Percentiles rank a stretch among this genome's conserved stretches.
Evolutionary conservation across 2,329 filamentous ascomycete genomes (phyloP).

Genomic region (Calonectria henricotiae): DNA sequence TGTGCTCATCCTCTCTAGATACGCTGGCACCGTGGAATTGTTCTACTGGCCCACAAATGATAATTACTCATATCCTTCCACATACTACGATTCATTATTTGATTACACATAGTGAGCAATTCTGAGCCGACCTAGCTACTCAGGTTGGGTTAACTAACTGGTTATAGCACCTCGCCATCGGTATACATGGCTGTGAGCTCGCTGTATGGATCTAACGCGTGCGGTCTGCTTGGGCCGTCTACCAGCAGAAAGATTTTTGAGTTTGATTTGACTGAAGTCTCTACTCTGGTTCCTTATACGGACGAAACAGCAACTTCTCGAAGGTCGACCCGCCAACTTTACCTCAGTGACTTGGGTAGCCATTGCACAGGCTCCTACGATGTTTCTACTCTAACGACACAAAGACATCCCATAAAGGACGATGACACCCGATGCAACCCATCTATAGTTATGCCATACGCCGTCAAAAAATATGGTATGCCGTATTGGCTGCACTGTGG

Average conservation of each 20-base stretch:
- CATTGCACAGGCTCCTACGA: neutral
- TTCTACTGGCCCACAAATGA: constrained; percentile 17
- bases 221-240: constrained; percentile 6
- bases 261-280: constrained; percentile 3
- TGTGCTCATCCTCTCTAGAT: neutral
- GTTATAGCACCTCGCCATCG: constrained; percentile 11
- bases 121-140: no score
- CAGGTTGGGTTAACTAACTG: neutral
- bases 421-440: constrained; percentile 27
- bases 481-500: constrained; percentile 29
- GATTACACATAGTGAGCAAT: constrained; percentile 17
- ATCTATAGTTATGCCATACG: neutral
- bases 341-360: constrained; percentile 16
- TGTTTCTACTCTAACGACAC: neutral
- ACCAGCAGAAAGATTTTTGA: constrained; percentile 3
- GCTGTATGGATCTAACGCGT: constrained; percentile 4
- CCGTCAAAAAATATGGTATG: neutral
- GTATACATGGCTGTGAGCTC: constrained; percentile 27
- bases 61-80: constrained; percentile 17
- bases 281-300: constrained; percentile 11
- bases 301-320: constrained; percentile 1
- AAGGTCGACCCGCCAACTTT: constrained; percentile 3
- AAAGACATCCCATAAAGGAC: neutral
- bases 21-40: constrained; percentile 18
- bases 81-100: neutral